phyloP scores from a whole-genome alignment of 768 basidiomycete genomes.

The Chalciporus piperatus region DNA sequence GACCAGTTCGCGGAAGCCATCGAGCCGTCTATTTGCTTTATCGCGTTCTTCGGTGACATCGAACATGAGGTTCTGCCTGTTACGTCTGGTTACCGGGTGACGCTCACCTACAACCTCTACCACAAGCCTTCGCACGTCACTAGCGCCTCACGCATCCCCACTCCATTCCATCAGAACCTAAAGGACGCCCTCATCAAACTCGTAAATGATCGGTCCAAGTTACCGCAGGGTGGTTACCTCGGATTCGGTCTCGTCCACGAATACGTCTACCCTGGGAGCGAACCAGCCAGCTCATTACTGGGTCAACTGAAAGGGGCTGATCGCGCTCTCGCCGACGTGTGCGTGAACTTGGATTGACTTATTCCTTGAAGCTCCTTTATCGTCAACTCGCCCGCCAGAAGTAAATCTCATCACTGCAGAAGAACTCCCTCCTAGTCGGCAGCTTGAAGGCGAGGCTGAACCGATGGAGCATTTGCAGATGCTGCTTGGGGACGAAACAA shows the following conservation, averaged over 20 bases:
- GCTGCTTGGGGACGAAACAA: too few relatives aligned
- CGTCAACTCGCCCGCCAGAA: accelerated
- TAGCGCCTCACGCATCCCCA: background rate
- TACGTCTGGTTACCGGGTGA: slow-evolving; percentile 40
- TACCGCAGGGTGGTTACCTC: slow-evolving; percentile 24
- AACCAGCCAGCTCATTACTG: background rate
- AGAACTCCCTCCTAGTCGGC: slow-evolving; percentile 1
- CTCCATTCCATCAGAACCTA: background rate
- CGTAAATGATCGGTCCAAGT: slow-evolving; percentile 24
- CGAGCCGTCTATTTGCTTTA: slow-evolving; percentile 28
- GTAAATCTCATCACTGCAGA: slow-evolving; percentile 1
- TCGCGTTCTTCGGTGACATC: slow-evolving; percentile 42
- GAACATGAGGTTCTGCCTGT: slow-evolving; percentile 44
- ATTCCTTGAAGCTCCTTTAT: slow-evolving; percentile 4
- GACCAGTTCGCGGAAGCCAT: background rate
- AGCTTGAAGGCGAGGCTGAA: too few relatives aligned
- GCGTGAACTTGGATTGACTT: slow-evolving; percentile 3
- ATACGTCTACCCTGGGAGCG: background rate
- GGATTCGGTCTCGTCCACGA: slow-evolving; percentile 13
- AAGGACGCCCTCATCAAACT: slow-evolving; percentile 9
- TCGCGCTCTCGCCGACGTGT: slow-evolving; percentile 1
- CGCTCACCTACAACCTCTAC: slow-evolving; percentile 40
- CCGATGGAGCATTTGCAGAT: too few relatives aligned
- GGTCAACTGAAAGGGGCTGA: slow-evolving; percentile 14
- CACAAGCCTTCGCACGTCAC: background rate